Evolutionary conservation across 768 basidiomycete genomes (phyloP), one percentile per base, ranked within the genome.

Genomic region (Phanerodontia chrysosporium): DNA sequence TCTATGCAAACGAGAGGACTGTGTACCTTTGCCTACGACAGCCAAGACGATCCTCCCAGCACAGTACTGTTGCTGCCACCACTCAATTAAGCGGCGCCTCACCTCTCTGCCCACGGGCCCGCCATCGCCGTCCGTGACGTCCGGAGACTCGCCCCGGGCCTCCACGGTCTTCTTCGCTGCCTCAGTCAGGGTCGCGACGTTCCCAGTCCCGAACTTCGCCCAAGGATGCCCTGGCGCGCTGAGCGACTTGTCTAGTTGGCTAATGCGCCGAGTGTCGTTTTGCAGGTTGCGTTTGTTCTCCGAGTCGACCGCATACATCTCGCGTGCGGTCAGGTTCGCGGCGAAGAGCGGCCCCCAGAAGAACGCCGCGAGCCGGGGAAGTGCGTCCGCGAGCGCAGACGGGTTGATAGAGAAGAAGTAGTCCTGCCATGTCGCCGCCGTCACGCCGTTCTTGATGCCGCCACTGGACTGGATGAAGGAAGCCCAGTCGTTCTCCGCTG

Each of bases 281-380:
- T 80, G 80, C 14, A 79, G 63, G 65, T 83, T 84, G 66, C 80
- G 77, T 66, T 79, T 80, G 71, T 80, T 78, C 67, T 84, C 83
- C 9, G 77, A 78, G 64, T 84, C 78, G 35, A 84, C 82, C 7
- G 83, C 83, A 49, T 81, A 74, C 64, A 82, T 72, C 67, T 84
- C 83, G 22, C 79, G 71, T 51, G 74, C 69, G 13, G 77, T 76
- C 59, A 79, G 74, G 42, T 70, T 73, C 1, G 71, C 59, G 13
- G 68, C 66, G 73, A 84, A 83, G 9, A 82, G 69, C 0, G 83
- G 83, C 12, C 78, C 73, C 51, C 73, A 74, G 72, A 83, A 83
- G 75, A 83, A 83, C 10, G 69, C 70, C 68, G 78, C 60, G 66
- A 73, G 65, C 71, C 78, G 71, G 63, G 69, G 70, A 67, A 77